These are phyloP conservation scores for Quercus alba DNA, from an alignment of 306 rosid species.

Conservation along the genomic window DNA sequence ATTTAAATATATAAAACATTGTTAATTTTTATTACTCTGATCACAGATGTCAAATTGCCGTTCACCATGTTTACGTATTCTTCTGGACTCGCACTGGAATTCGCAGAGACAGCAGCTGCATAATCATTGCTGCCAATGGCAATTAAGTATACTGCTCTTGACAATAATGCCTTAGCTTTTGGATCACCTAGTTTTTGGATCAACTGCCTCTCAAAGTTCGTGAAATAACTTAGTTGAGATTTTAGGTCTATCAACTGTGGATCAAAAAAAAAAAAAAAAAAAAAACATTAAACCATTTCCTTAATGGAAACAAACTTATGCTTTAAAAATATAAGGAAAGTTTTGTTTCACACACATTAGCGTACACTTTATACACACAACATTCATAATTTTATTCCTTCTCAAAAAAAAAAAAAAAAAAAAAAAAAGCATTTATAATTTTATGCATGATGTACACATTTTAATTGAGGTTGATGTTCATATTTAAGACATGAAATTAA, in stretches of 20 bases:
- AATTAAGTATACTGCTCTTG: slow-evolving; percentile 29
- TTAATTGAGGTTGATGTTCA: no score
- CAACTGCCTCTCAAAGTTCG: slow-evolving; percentile 26
- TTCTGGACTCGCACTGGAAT: background rate
- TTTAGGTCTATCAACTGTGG: slow-evolving; percentile 36
- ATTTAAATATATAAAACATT: no score
- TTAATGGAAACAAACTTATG: no score
- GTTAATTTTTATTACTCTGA: slow-evolving; percentile 12
- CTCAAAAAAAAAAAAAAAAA: no score
- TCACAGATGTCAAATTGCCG: background rate
- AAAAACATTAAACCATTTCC: no score
- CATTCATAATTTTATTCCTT: no score
- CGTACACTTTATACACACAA: no score
- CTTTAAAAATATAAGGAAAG: no score
- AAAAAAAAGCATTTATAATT: no score
- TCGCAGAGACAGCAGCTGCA: background rate
- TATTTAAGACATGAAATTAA: no score
- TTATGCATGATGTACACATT: no score
- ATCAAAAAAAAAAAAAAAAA: background rate
- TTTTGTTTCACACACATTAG: no score
- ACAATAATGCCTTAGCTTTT: slow-evolving; percentile 25
- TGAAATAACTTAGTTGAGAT: slow-evolving; percentile 40
- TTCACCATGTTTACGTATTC: slow-evolving; percentile 29
- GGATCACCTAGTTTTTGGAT: slow-evolving; percentile 30
- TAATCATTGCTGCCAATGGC: slow-evolving; percentile 41